These are phyloP conservation scores for Starmerella stigmatis DNA, from an alignment of 805 yeast species.

Conservation along the genomic window DNA sequence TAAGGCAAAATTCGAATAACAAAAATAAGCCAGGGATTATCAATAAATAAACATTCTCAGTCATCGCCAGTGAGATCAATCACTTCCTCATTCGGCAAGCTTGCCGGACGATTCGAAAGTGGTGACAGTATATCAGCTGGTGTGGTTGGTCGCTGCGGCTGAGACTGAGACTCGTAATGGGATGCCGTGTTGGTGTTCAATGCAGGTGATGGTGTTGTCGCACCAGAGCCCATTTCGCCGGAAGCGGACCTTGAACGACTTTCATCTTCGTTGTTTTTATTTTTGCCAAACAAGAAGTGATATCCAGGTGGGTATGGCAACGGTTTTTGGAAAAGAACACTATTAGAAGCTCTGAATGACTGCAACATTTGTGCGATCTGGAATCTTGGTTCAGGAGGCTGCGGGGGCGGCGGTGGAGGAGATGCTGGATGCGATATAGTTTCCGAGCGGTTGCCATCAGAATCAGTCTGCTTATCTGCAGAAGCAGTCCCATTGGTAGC, in stretches of 20 bases:
- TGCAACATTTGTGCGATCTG: slow-evolving; percentile 6
- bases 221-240: too few relatives aligned
- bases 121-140: background rate
- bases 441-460: background rate
- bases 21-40: background rate
- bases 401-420: background rate
- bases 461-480: background rate
- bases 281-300: background rate
- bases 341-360: background rate
- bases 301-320: background rate
- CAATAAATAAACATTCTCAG: background rate
- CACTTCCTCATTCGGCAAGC: slow-evolving; percentile 7
- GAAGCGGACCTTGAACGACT: too few relatives aligned
- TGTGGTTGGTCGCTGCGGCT: background rate
- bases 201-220: too few relatives aligned
- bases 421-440: background rate
- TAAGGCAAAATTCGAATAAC: background rate
- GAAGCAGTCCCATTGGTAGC: background rate
- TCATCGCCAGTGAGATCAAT: slow-evolving; percentile 14
- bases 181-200: too few relatives aligned
- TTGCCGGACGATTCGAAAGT: background rate
- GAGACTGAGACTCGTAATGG: too few relatives aligned
- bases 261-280: too few relatives aligned
- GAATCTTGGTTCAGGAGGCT: background rate
- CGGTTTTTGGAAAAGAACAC: background rate